Base-by-base conservation (phyloP, 176 grass and related monocot species). In the Lolium perenne region DNA sequence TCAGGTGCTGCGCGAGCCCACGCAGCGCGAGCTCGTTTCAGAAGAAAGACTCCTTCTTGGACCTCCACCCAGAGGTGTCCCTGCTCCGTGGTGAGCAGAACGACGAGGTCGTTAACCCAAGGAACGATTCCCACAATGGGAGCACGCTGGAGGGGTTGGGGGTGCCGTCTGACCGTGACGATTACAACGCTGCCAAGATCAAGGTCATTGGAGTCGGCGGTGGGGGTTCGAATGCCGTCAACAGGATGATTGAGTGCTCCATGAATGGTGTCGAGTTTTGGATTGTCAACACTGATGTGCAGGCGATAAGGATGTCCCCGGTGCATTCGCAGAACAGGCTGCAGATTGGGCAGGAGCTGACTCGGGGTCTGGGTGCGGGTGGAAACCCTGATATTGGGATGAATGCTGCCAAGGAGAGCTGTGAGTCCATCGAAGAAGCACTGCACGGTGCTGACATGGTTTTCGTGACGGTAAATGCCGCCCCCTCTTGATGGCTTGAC, bases 241-340 rank as follows among this genome's bases (percentile, higher is more conserved):
- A 97, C 66, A 87, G 92, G 76, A 97, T 97, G 95, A 92, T 92
- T 43, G 92, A 94, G 83, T 78, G 80, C 75, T 91, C 85, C 53
- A 97, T 97, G 92, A 94, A 91, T 10, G 95, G 95, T 17, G 92
- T 97, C 15, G 95, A 97, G 77, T 97, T 97, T 82, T 97, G 95
- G 95, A 87, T 97, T 0, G 95, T 94, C 43, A 97, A 97, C 59
- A 97, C 95, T 2, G 95, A 97, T 83, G 89, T 97, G 48, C 95
- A 97, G 58, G 95, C 92, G 7, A 97, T 97, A 81, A 88, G 74
- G 70, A 92, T 94, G 90, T 97, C 95, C 1, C 88, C 90, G 17
- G 86, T 97, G 62, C 89, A 87, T 92, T 86, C 88, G 3, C 80
- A 92, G 50, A 88, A 97, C 32, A 86, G 90, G 65, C 63, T 97